Conservation (phyloP, 1,284 basidiomycete genomes). For the Meira nashicola region DNA sequence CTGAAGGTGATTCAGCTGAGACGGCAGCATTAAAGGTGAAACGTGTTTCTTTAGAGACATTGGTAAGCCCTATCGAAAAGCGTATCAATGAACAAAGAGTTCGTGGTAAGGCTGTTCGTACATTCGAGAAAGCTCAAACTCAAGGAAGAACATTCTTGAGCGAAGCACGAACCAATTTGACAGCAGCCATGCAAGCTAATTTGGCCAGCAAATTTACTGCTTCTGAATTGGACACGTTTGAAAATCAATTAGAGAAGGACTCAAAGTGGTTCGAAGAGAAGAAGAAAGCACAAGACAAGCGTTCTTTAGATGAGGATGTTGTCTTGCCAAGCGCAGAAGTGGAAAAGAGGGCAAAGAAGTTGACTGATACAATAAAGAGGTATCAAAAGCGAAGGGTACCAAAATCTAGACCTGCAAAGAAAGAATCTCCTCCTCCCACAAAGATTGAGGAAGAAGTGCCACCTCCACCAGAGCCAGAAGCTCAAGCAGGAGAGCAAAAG, state of each 20-base stretch:
- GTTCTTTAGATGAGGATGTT: slow-evolving; percentile 41
- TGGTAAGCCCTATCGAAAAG: slow-evolving; percentile 76
- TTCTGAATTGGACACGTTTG: slow-evolving; percentile 46
- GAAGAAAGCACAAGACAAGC: slow-evolving; percentile 33
- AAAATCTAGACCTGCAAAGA: slow-evolving; percentile 42
- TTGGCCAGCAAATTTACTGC: slow-evolving; percentile 44
- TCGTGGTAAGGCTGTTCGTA: slow-evolving; percentile 61
- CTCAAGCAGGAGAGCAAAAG: slow-evolving; percentile 17
- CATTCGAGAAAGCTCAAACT: slow-evolving; percentile 65
- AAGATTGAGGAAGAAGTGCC: slow-evolving; percentile 14
- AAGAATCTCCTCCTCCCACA: slow-evolving; percentile 16
- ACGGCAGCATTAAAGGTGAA: slow-evolving; percentile 33
- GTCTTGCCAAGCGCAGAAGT: slow-evolving; percentile 43
- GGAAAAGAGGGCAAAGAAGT: slow-evolving; percentile 43
- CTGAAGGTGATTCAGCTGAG: slow-evolving; percentile 77
- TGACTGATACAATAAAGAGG: slow-evolving; percentile 40
- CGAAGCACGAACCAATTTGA: slow-evolving; percentile 65
- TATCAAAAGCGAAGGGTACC: slow-evolving; percentile 41
- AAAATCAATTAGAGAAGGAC: slow-evolving; percentile 36
- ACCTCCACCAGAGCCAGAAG: slow-evolving; percentile 8
- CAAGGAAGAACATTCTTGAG: slow-evolving; percentile 69
- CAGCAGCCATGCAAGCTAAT: slow-evolving; percentile 58
- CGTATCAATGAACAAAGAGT: slow-evolving; percentile 80
- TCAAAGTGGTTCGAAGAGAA: slow-evolving; percentile 47
- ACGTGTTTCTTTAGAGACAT: slow-evolving; percentile 60